Conservation (phyloP, 441 rosid species). For the Populus hybrid region DNA sequence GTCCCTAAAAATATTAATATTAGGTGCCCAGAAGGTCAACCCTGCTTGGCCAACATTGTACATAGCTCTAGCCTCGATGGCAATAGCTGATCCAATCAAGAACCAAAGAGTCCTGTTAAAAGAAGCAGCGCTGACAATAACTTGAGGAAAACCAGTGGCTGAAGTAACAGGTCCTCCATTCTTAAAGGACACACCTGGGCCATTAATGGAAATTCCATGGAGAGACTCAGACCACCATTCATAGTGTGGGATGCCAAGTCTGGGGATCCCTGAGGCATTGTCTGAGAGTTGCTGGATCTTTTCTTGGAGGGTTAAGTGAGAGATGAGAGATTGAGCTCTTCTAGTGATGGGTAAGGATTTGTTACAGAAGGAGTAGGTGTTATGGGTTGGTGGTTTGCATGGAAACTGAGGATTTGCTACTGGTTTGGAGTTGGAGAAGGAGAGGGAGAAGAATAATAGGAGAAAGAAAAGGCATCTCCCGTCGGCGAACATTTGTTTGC, state of each 20-base stretch:
- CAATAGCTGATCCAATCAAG: conserved; percentile 65
- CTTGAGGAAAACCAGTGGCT: conserved; percentile 97
- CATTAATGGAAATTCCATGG: conserved; percentile 87
- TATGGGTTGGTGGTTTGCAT: conserved; percentile 49
- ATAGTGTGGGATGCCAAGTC: conserved; percentile 71
- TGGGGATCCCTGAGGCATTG: conserved; percentile 71
- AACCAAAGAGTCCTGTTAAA: conserved; percentile 81
- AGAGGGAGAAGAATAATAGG: conserved; percentile 11
- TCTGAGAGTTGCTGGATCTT: conserved; percentile 62
- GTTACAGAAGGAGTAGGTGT: conserved; percentile 59
- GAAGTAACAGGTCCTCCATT: conserved; percentile 54
- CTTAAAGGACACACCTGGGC: conserved; percentile 78
- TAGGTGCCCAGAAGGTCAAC: conserved; percentile 93
- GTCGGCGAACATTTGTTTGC: conserved; percentile 18
- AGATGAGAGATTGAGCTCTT: conserved; percentile 66
- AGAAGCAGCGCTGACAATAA: conserved; percentile 81
- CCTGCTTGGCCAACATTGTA: conserved; percentile 88
- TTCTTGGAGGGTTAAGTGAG: conserved; percentile 65
- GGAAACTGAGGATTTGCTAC: conserved; percentile 39
- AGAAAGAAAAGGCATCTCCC: conserved; percentile 1
- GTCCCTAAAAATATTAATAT: conserved; percentile 80
- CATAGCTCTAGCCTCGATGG: conserved; percentile 94
- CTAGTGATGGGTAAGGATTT: conserved; percentile 38
- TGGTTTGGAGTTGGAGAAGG: conserved; percentile 23
- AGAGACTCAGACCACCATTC: conserved; percentile 99